Evolutionary conservation across 768 basidiomycete species (phyloP).

Genomic region (Thelephora ganbajun): DNA sequence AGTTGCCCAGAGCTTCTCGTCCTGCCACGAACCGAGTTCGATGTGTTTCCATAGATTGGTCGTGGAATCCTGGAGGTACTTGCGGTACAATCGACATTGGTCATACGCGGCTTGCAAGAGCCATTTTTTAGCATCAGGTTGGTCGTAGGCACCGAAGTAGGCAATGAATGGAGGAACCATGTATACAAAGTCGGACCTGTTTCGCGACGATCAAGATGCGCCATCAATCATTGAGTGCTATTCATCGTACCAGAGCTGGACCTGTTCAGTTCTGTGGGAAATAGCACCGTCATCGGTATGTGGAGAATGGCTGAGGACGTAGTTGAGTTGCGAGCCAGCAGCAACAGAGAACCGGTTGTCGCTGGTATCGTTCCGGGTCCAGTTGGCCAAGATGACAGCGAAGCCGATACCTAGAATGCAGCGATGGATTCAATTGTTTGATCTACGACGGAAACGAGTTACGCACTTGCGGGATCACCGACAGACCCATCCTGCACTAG

Average conservation of each 20-base stretch:
- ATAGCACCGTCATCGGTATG: constrained; percentile 39
- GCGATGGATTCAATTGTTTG: neutral
- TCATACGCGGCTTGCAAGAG: constrained; percentile 38
- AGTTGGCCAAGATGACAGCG: constrained; percentile 37
- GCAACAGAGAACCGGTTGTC: constrained; percentile 26
- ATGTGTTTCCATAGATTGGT: constrained; percentile 45
- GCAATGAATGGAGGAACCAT: constrained; percentile 58
- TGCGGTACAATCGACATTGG: constrained; percentile 42
- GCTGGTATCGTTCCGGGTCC: constrained; percentile 26
- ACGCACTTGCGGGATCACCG: constrained; percentile 46
- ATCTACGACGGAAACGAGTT: neutral
- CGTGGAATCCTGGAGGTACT: constrained; percentile 27
- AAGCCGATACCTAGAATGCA: constrained; percentile 30
- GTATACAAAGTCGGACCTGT: constrained; percentile 44
- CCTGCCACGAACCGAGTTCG: constrained; percentile 28
- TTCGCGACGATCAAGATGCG: neutral
- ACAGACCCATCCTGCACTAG: constrained; percentile 34
- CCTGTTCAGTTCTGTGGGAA: constrained; percentile 37
- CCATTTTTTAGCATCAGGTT: constrained; percentile 18
- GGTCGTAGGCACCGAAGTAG: constrained; percentile 41
- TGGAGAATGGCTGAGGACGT: constrained; percentile 31
- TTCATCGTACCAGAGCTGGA: constrained; percentile 35
- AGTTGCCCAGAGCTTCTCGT: constrained; percentile 43
- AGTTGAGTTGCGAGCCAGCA: constrained; percentile 31
- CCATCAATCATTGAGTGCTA: neutral